phyloP scores from a whole-genome alignment of 2,329 filamentous ascomycete genomes.

The Botrytis galanthina region DNA sequence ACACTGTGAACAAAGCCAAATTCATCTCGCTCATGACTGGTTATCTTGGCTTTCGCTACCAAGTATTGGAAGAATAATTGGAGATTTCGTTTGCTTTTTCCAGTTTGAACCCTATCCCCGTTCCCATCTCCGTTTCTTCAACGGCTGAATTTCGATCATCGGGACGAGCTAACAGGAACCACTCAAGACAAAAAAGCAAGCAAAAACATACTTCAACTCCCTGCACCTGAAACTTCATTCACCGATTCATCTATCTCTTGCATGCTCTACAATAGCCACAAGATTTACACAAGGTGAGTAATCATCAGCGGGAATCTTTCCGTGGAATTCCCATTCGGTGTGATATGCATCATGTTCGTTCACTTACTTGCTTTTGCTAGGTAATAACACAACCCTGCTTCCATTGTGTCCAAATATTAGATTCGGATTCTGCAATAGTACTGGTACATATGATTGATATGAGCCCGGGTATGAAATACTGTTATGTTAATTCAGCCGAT shows the following conservation, averaged over 20 bases:
- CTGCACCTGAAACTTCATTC: slow-evolving; percentile 2
- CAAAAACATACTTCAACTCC: background rate
- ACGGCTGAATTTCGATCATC: slow-evolving; percentile 10
- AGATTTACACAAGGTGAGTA: slow-evolving; percentile 1
- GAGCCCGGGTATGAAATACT: background rate
- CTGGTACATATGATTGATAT: background rate
- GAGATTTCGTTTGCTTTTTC: background rate
- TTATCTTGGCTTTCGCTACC: background rate
- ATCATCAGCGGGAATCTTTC: slow-evolving; percentile 1
- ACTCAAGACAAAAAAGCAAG: background rate
- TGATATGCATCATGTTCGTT: background rate
- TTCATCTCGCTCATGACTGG: background rate
- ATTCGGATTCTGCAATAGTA: background rate
- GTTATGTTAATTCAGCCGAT: background rate
- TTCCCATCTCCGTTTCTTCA: slow-evolving; percentile 12
- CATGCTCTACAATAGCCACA: background rate
- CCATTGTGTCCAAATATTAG: background rate
- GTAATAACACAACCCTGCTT: background rate
- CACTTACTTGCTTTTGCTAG: background rate
- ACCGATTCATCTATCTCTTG: slow-evolving; percentile 7
- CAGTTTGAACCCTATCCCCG: background rate
- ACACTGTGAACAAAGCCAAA: background rate
- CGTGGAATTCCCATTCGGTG: slow-evolving; percentile 8
- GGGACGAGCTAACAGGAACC: background rate
- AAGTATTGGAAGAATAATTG: background rate